These are phyloP conservation scores for Colletotrichum sp. DNA, from an alignment of 2,329 filamentous ascomycete genomes.

Conservation along the genomic window DNA sequence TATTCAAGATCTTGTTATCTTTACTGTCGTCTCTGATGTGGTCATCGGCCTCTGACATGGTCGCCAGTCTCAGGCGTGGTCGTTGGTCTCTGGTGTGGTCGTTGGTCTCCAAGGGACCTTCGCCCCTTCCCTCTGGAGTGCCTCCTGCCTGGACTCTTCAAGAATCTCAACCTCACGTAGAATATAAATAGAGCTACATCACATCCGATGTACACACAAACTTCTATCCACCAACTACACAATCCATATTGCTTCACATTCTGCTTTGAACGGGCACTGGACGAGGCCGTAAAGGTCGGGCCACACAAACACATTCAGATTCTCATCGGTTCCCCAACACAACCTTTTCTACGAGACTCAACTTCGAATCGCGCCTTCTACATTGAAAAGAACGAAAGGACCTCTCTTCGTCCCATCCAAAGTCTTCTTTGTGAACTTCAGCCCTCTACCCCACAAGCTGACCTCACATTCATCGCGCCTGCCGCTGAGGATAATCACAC, in stretches of 20 bases:
- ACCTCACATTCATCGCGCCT: not conserved
- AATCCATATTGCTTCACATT: not conserved
- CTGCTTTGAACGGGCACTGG: not conserved
- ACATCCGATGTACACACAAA: not conserved
- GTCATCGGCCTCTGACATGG: not conserved
- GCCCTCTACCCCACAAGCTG: not conserved
- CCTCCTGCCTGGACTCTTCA: not conserved
- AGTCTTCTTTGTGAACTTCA: not conserved
- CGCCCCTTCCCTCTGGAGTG: not conserved
- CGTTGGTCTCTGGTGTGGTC: not conserved
- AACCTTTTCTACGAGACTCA: not conserved
- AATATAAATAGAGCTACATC: not conserved
- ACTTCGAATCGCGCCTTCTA: not conserved
- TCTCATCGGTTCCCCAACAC: accelerated
- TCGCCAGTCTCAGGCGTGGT: not conserved
- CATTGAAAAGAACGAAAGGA: not conserved
- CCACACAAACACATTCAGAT: not conserved
- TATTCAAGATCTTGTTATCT: not conserved
- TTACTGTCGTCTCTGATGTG: no score
- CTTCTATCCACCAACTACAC: not conserved
- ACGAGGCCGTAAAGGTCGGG: not conserved
- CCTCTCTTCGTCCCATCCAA: not conserved
- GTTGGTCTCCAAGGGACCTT: not conserved
- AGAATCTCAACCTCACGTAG: accelerated
- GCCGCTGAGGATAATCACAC: not conserved